These are phyloP conservation scores for Colletotrichum sp. DNA, from an alignment of 2,329 filamentous ascomycete genomes.

Conservation along the genomic window DNA sequence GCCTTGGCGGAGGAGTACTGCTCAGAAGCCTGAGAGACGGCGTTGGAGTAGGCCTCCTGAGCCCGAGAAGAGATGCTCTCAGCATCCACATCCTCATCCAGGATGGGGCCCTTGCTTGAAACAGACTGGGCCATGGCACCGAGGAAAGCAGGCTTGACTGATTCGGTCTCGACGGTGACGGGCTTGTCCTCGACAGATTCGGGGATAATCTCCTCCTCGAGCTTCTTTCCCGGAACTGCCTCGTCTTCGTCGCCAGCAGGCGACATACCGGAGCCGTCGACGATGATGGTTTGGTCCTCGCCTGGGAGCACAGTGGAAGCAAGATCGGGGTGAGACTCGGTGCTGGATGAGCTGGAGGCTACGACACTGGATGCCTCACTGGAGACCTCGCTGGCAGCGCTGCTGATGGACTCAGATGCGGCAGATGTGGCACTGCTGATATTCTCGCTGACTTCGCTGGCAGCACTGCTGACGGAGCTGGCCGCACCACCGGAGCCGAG, in stretches of 20 bases:
- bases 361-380: constrained; percentile 21
- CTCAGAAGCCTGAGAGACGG: constrained; percentile 68
- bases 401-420: constrained; percentile 26
- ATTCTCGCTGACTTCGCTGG: not conserved
- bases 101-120: constrained; percentile 50
- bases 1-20: constrained; percentile 74
- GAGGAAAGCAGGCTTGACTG: constrained; percentile 52
- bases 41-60: constrained; percentile 66
- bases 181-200: constrained; percentile 30
- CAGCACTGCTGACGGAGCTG: constrained; percentile 4
- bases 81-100: constrained; percentile 50
- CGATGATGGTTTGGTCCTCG: constrained; percentile 18
- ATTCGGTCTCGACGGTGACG: constrained; percentile 29
- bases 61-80: constrained; percentile 48
- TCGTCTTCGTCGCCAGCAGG: constrained; percentile 20
- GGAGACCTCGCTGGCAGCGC: constrained; percentile 24
- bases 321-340: constrained; percentile 7
- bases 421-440: constrained; percentile 20
- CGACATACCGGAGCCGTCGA: constrained; percentile 25
- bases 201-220: constrained; percentile 27
- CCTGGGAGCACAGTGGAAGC: constrained; percentile 19
- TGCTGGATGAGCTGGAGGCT: not conserved
- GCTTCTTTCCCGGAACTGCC: constrained; percentile 18
- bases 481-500: not conserved
- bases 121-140: constrained; percentile 57